phyloP scores from a whole-genome alignment of 768 basidiomycete species.

The Mycena chlorophos region DNA sequence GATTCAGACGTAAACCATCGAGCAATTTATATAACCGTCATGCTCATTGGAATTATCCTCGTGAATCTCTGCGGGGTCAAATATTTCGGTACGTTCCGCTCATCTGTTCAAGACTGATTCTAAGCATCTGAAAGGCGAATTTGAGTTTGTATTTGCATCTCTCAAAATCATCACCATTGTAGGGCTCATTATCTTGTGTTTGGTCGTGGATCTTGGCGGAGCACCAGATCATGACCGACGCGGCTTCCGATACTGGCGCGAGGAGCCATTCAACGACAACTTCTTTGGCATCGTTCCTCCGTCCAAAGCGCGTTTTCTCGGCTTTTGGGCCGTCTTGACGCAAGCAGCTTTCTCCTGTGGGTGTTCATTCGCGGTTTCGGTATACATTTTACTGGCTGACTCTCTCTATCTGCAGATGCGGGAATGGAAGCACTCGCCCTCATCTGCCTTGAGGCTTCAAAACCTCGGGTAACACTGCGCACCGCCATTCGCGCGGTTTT shows the following conservation, averaged over 20 bases:
- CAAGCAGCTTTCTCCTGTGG: constrained; percentile 35
- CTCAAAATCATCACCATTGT: constrained; percentile 48
- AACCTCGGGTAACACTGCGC: constrained; percentile 44
- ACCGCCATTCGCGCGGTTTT: constrained; percentile 43
- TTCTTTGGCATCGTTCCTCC: constrained; percentile 17
- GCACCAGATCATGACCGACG: constrained; percentile 42
- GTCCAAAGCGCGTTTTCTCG: constrained; percentile 36
- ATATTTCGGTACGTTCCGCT: constrained; percentile 22
- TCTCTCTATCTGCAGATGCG: constrained; percentile 33
- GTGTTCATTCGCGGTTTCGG: not conserved
- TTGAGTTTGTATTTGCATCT: constrained; percentile 39
- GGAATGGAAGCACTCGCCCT: constrained; percentile 42
- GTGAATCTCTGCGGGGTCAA: constrained; percentile 30
- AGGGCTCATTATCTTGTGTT: constrained; percentile 44
- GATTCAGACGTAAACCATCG: constrained; percentile 27
- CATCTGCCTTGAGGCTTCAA: constrained; percentile 37
- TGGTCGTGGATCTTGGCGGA: constrained; percentile 51
- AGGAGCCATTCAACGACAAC: constrained; percentile 24
- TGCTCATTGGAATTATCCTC: constrained; percentile 28
- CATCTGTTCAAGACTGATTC: no score
- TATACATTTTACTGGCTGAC: constrained; percentile 1
- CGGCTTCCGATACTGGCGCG: constrained; percentile 45
- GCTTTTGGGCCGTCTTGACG: constrained; percentile 32
- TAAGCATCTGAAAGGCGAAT: no score
- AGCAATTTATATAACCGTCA: constrained; percentile 35